Evolutionary conservation across 176 grass and related monocot species (phyloP).

Genomic region (Canna indica): DNA sequence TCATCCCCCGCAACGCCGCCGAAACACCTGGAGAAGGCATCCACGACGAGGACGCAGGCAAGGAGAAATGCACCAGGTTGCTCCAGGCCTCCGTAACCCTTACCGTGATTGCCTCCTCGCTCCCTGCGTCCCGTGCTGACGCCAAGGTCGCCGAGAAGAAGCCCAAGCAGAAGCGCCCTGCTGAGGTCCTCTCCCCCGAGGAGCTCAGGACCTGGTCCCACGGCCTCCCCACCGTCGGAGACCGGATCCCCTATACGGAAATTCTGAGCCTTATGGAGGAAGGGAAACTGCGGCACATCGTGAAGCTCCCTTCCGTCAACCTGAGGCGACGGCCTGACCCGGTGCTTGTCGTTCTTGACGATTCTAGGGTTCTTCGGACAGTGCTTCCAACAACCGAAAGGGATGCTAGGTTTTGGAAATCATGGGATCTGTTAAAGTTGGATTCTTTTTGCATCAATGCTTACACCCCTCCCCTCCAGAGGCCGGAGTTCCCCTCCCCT

Average conservation of each 20-base stretch:
- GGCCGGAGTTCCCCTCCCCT: conserved; percentile 14
- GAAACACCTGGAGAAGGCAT: neutral
- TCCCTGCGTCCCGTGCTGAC: neutral
- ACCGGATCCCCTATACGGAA: conserved; percentile 23
- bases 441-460: conserved; percentile 27
- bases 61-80: neutral
- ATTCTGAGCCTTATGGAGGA: conserved; percentile 15
- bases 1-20: neutral
- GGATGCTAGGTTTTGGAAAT: conserved; percentile 26
- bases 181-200: conserved; percentile 14
- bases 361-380: conserved; percentile 21
- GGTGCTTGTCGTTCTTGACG: conserved; percentile 16
- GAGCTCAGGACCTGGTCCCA: conserved; percentile 20
- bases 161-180: conserved; percentile 1
- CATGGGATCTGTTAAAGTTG: conserved; percentile 21
- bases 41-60: neutral
- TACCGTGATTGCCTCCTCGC: conserved; percentile 13
- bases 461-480: conserved; percentile 18
- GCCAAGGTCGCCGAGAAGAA: conserved; percentile 25
- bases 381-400: conserved; percentile 19
- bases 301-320: conserved; percentile 16
- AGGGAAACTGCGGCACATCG: conserved; percentile 22
- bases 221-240: conserved; percentile 13
- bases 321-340: conserved; percentile 7
- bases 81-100: neutral